Evolutionary conservation across 345 rosid genomes (phyloP).

Genomic region (Dipteronia sinensis): DNA sequence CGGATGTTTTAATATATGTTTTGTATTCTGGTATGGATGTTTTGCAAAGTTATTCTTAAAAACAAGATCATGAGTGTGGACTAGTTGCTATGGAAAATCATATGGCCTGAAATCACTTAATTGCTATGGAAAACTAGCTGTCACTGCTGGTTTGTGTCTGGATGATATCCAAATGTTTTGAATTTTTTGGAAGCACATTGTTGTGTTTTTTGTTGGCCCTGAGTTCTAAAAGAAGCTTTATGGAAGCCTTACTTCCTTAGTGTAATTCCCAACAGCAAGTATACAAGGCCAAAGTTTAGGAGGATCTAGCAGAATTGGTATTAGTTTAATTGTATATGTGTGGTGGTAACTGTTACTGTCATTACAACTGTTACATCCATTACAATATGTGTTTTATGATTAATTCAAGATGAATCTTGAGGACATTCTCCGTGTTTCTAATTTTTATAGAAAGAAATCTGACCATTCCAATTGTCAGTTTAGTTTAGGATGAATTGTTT

Average conservation of each 20-base stretch:
- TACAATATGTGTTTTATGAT: background rate
- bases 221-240: background rate
- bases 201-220: background rate
- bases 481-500: background rate
- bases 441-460: background rate
- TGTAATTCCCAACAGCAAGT: background rate
- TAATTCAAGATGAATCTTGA: background rate
- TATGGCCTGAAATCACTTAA: too few relatives aligned
- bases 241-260: background rate
- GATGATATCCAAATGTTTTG: background rate
- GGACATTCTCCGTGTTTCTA: background rate
- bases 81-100: background rate
- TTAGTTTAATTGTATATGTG: background rate
- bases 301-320: background rate
- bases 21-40: background rate
- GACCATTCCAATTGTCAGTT: background rate
- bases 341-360: background rate
- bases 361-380: background rate
- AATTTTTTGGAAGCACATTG: background rate
- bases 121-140: background rate
- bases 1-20: background rate
- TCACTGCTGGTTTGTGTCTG: slow-evolving; percentile 2
- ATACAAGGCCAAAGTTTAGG: background rate
- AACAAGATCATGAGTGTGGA: background rate
- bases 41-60: background rate